Base-by-base conservation (phyloP, 495 filamentous ascomycete species). In the Trichocladium uniseriatum region DNA sequence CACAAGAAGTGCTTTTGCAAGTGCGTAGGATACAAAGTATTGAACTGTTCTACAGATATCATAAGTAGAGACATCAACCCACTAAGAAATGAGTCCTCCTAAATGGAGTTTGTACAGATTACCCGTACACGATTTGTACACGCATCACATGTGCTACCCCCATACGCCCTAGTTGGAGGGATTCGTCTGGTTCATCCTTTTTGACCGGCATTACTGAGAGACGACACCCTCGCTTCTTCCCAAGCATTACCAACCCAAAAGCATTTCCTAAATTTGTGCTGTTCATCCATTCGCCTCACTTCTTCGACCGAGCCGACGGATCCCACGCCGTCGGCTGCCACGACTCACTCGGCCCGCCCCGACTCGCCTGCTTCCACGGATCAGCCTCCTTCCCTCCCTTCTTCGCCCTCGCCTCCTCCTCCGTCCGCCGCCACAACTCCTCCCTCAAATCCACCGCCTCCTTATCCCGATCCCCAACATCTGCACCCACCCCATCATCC, bases 311-410 rank as follows among this genome's bases (percentile, higher is more conserved):
- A 35, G 41, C 68, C 51, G 27, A 14, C 6, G 83, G 86, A 3
- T 65, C 69, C 89, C 89, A 95, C 5, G 75, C 67, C 44, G 82
- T 65, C 0, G 89, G 89, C 66, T 91, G 84, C 84, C 84, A 95
- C 4, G 73, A 72, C 57, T 88, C 82, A 21, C 86, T 73, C 13
- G 86, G 80, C 0, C 65, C 74, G 59, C 55, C 67, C 60, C 24
- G 24, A 3, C 48, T 55, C n/a, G 66, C 63, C 35, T 64, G 66
- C 36, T 79, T 78, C 82, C 86, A 88, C 8, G 84, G 83, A 54
- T 83, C 75, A 10, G 75, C 63, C 35, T 69, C 54, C 11, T 28
- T 38, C 6, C 27, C 40, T 22, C 22, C 43, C 59, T 62, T 39
- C 10, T 10, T 16, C 31, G 59, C 34, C 39, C 52, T 52, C 46